Evolutionary conservation across 805 yeast genomes (phyloP).

Genomic region (Saturnispora bothae): DNA sequence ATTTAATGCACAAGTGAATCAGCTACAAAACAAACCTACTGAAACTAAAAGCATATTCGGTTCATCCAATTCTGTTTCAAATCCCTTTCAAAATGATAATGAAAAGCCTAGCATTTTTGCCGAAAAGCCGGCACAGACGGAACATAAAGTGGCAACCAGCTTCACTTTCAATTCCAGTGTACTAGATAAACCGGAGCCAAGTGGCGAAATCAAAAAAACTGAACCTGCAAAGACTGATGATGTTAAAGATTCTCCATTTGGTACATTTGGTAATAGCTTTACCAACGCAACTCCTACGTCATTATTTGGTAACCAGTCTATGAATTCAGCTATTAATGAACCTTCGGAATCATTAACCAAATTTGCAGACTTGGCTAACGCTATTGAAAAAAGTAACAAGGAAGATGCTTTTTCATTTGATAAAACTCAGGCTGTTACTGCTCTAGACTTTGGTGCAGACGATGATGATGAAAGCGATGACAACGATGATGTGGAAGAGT

Average conservation of each 20-base stretch:
- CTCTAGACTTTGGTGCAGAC: conserved; percentile 7
- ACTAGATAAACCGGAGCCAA: too few relatives aligned
- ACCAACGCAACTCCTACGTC: not conserved
- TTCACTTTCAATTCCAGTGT: too few relatives aligned
- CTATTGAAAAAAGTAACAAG: not conserved
- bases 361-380: not conserved
- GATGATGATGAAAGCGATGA: conserved; percentile 9
- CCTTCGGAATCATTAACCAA: not conserved
- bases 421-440: not conserved
- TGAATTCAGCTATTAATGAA: too few relatives aligned
- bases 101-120: too few relatives aligned
- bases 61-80: too few relatives aligned
- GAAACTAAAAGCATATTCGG: too few relatives aligned
- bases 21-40: too few relatives aligned
- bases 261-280: not conserved
- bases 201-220: conserved; percentile 10
- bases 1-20: too few relatives aligned
- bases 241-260: not conserved
- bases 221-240: not conserved
- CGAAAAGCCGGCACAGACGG: too few relatives aligned
- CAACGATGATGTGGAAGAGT: conserved; percentile 6
- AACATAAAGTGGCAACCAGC: too few relatives aligned
- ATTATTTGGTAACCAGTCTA: not conserved
- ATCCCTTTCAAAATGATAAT: too few relatives aligned
- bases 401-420: conserved; percentile 1